A percentile compares a stretch with the other conserved stretches of the same genome.
phyloP scores from a whole-genome alignment of 2,329 filamentous ascomycete genomes.

The Calonectria pseudoturangicola region DNA sequence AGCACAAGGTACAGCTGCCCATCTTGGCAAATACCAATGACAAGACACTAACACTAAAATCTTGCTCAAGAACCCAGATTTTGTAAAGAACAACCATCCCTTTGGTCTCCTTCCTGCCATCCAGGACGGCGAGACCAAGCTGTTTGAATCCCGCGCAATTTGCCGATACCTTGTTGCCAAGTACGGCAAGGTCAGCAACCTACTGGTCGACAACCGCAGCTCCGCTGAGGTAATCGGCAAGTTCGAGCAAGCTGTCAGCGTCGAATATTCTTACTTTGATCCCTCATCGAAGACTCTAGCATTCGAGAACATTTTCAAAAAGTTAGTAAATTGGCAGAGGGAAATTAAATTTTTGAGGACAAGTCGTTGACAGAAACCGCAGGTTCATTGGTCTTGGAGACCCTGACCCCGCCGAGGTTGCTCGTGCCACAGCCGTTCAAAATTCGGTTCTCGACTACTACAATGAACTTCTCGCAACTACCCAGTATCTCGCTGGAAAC shows the following conservation, averaged over 20 bases:
- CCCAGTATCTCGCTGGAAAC: neutral
- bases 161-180: constrained; percentile 27
- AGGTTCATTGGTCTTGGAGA: constrained; percentile 16
- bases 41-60: neutral
- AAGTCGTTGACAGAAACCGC: neutral
- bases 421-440: neutral
- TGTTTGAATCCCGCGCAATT: constrained; percentile 23
- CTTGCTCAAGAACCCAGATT: neutral
- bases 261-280: constrained; percentile 12
- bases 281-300: constrained; percentile 9
- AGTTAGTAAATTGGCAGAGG: neutral
- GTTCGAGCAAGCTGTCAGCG: constrained; percentile 5
- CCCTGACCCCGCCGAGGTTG: neutral
- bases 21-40: neutral
- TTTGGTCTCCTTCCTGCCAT: constrained; percentile 12
- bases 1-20: neutral
- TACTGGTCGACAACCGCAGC: constrained; percentile 6
- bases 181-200: constrained; percentile 21
- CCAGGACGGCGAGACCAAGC: neutral
- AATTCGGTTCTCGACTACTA: constrained; percentile 16
- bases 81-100: neutral
- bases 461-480: constrained; percentile 4
- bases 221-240: constrained; percentile 1
- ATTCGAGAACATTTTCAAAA: constrained; percentile 19
- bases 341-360: too few species aligned